Conservation (phyloP, 257 asterid species). For the Eucommia ulmoides region DNA sequence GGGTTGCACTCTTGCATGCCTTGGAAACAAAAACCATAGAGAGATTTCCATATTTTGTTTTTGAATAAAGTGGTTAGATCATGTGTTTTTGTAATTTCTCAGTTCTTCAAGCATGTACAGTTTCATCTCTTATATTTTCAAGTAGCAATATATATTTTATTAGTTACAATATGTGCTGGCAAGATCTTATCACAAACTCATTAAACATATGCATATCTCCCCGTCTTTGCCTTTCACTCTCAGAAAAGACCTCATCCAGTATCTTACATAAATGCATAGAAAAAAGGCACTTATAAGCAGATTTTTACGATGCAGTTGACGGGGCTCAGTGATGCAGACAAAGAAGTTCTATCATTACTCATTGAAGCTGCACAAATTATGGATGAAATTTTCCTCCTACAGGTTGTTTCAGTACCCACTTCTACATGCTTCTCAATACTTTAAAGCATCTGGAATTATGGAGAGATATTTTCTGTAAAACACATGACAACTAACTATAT, state of each 20-base stretch:
- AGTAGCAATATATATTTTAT: background rate
- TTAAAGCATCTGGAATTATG: background rate
- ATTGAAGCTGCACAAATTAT: constrained; percentile 71
- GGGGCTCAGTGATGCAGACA: constrained; percentile 63
- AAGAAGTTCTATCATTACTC: constrained; percentile 47
- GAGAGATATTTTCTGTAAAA: no score
- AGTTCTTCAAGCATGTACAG: background rate
- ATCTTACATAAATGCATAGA: no score
- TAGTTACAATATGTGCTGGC: no score
- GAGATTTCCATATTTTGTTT: no score
- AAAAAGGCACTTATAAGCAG: no score
- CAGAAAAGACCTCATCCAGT: no score
- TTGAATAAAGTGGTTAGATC: no score
- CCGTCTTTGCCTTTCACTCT: background rate
- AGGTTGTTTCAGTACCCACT: constrained; percentile 33
- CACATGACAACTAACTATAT: no score
- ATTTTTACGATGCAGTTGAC: constrained; percentile 35
- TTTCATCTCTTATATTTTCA: background rate
- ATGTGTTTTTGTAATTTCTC: background rate
- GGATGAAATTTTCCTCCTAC: constrained; percentile 65
- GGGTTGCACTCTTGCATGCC: no score
- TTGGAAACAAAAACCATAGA: no score
- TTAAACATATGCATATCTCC: no score
- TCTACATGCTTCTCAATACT: background rate
- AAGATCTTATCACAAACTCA: no score